A percentile compares a stretch with the other conserved stretches of the same genome.
These are phyloP conservation scores for Polygonum maritimum DNA, from an alignment of 148 eudicot species.

Conservation along the genomic window DNA sequence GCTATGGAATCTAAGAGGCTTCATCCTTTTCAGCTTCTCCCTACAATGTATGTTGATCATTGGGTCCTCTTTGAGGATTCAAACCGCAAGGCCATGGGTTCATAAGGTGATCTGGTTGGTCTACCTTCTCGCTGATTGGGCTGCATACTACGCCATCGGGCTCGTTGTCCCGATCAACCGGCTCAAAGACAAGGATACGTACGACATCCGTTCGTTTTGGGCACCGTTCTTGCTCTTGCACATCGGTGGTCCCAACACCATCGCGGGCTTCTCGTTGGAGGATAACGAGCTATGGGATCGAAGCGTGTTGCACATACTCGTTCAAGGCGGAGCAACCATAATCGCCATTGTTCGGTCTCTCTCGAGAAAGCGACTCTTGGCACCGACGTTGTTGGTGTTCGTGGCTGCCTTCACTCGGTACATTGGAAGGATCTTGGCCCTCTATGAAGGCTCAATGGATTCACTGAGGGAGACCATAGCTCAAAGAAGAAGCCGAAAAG, in stretches of 20 bases:
- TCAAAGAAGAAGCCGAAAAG: not conserved
- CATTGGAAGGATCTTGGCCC: not conserved
- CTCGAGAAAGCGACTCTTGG: not conserved
- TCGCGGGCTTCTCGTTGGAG: not conserved
- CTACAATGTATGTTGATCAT: not conserved
- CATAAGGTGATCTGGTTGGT: not conserved
- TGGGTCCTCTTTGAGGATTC: not conserved
- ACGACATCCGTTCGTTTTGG: not conserved
- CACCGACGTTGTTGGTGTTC: not conserved
- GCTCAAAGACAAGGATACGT: not conserved
- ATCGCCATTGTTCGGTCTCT: not conserved
- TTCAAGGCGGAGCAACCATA: not conserved
- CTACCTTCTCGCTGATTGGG: not conserved
- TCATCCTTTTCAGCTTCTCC: not conserved
- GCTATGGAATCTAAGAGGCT: not conserved
- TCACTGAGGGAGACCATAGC: not conserved
- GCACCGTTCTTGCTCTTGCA: not conserved
- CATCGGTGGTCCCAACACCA: conserved; percentile 1
- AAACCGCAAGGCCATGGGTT: not conserved
- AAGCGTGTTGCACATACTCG: not conserved
- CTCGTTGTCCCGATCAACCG: not conserved
- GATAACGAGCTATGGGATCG: conserved; percentile 1
- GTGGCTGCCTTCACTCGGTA: not conserved
- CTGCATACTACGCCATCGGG: not conserved
- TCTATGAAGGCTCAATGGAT: not conserved